Percentiles rank a stretch among this genome's conserved stretches.
Evolutionary conservation across 768 basidiomycete genomes (phyloP).

Genomic region (Auricularia sp.): DNA sequence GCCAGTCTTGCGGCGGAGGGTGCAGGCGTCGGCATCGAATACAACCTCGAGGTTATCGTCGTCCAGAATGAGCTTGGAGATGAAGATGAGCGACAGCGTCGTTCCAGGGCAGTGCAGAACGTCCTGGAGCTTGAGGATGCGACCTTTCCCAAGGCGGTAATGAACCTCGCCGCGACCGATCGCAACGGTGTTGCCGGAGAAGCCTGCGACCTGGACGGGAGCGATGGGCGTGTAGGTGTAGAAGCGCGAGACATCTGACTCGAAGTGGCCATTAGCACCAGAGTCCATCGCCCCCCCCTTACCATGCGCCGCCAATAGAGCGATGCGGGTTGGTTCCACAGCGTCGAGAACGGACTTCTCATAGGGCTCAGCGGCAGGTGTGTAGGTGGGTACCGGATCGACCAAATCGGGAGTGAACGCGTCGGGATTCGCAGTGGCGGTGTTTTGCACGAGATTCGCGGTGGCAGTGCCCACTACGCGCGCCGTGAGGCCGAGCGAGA

Average conservation of each 20-base stretch:
- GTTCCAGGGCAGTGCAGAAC: background rate
- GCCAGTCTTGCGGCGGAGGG: background rate
- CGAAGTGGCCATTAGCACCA: background rate
- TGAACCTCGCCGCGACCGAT: background rate
- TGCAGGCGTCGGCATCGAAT: background rate
- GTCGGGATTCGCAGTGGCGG: too few species aligned
- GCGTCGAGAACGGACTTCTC: too few species aligned
- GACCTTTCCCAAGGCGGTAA: background rate
- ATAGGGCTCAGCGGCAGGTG: too few species aligned
- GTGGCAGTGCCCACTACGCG: too few species aligned
- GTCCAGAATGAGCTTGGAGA: background rate
- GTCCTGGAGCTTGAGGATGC: background rate
- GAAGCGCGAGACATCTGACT: background rate
- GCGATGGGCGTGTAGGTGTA: background rate
- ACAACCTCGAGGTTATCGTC: background rate
- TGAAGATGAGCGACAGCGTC: background rate
- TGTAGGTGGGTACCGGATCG: too few species aligned
- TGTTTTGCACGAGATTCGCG: too few species aligned
- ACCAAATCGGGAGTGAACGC: too few species aligned
- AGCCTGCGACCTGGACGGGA: background rate
- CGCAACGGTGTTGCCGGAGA: background rate
- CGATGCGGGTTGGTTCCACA: background rate
- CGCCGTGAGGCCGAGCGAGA: too few species aligned
- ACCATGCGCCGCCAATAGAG: background rate
- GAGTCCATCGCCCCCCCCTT: background rate